Evolutionary conservation across 768 basidiomycete genomes (phyloP).

Genomic region (Rhodosporidiobolus odoratus): DNA sequence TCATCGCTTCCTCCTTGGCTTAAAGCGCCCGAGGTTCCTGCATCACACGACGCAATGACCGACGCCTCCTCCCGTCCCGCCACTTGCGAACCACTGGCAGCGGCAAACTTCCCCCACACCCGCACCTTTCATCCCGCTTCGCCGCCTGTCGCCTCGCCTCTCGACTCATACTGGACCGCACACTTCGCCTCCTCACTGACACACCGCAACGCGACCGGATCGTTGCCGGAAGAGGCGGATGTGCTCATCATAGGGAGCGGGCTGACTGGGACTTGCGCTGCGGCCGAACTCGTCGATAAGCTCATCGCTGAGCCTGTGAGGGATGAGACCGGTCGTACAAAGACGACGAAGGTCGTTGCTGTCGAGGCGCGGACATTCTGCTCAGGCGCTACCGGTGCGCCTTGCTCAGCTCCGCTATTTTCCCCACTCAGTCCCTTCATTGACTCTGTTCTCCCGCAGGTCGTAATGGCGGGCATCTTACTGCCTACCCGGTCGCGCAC

Average conservation of each 20-base stretch:
- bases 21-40: not conserved
- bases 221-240: not conserved
- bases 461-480: conserved; percentile 73
- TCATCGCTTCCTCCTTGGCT: not conserved
- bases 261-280: conserved; percentile 13
- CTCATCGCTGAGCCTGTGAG: not conserved
- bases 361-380: conserved; percentile 83
- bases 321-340: not conserved
- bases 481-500: conserved; percentile 52
- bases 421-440: not conserved
- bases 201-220: not conserved
- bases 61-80: not conserved
- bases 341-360: conserved; percentile 51
- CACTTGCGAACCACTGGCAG: not conserved
- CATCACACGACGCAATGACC: not conserved
- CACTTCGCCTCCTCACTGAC: conserved; percentile 2
- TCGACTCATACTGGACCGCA: conserved; percentile 18
- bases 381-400: conserved; percentile 44
- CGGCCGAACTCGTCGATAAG: conserved; percentile 11
- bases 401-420: conserved; percentile 21
- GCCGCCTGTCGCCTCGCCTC: conserved; percentile 6
- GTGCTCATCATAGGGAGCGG: conserved; percentile 26
- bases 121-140: conserved; percentile 11
- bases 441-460: conserved; percentile 49
- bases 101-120: not conserved